Conservation (phyloP, 2,329 filamentous ascomycete genomes). For the Rhynchosporium agropyri region DNA sequence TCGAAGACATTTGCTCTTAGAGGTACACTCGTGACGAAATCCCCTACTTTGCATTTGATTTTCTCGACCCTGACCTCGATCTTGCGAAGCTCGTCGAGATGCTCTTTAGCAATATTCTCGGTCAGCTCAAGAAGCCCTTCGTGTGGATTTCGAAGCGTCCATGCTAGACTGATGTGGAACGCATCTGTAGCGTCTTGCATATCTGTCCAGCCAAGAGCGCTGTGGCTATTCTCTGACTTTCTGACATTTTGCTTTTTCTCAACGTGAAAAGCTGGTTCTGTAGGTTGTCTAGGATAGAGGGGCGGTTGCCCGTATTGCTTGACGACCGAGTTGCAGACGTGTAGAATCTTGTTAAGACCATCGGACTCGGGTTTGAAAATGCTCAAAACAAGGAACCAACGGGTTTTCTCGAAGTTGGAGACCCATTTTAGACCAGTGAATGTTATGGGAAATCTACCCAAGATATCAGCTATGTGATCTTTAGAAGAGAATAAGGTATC, state of each 20-base stretch:
- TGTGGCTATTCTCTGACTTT: background rate
- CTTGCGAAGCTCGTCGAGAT: conserved; percentile 32
- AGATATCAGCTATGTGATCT: conserved; percentile 25
- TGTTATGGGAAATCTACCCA: conserved; percentile 33
- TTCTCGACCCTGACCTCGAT: conserved; percentile 59
- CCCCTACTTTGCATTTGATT: conserved; percentile 77
- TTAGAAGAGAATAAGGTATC: conserved; percentile 31
- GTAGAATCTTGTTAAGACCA: conserved; percentile 64
- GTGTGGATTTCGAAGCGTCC: conserved; percentile 65
- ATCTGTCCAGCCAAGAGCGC: conserved; percentile 33
- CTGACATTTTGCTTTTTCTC: conserved; percentile 14
- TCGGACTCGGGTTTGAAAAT: conserved; percentile 53
- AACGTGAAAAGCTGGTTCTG: conserved; percentile 16
- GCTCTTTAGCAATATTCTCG: conserved; percentile 25
- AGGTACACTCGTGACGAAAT: conserved; percentile 59
- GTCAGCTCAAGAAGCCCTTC: conserved; percentile 48
- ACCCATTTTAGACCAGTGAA: conserved; percentile 62
- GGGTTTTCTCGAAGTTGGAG: conserved; percentile 64
- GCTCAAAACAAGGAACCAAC: conserved; percentile 83
- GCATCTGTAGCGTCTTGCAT: conserved; percentile 52
- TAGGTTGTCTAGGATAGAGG: conserved; percentile 59
- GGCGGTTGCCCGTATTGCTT: conserved; percentile 64
- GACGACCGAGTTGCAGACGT: conserved; percentile 66
- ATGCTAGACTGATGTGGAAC: conserved; percentile 90
- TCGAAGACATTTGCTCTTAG: conserved; percentile 39